Evolutionary conservation across 208 protist genomes (phyloP), one percentile per base, ranked within the genome.

Genomic region (Acanthamoeba sp.): DNA sequence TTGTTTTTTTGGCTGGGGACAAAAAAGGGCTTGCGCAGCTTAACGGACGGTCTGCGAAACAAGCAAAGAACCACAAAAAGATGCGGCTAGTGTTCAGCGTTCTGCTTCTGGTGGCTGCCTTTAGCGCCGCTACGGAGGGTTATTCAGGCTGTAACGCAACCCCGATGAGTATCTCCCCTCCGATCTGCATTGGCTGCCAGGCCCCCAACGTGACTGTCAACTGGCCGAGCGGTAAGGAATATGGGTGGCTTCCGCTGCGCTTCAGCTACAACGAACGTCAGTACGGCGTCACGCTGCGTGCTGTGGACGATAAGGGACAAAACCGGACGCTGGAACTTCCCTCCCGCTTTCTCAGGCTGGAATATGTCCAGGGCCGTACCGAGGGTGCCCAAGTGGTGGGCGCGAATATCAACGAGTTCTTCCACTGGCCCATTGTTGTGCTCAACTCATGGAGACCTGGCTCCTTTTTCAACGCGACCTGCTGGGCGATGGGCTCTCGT

Each of bases 251-350:
- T 16, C 66, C 66, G 66, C 6, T 76, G 9, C 7, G 29, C 2
- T 76, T 76, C 29, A 38, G 40, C 10, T 76, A 76, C 29, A 76
- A 76, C 66, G 66, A 76, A 36, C 66, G 66, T 1, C 66, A 76
- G 29, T 76, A 76, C 22, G 66, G 32, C n/a, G 22, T 76, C 16
- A 42, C 29, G 32, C 29, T 76, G 12, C 66, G 14, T 4, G 66
- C 66, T 24, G 2, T 2, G 4, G 29, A 76, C 66, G 14, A 24
- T 3, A 76, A 6, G 5, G 66, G 66, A 5, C 16, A 76, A 18
- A 2, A 9, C 14, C 18, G 22, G 9, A 76, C 66, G 16, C 20
- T 40, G 1, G n/a, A 32, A 4, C 32, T 76, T 24, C 0, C 36
- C 66, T 40, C 66, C 22, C 0, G 20, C 0, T 6, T 0, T 5